phyloP scores from a whole-genome alignment of 225 moss, liverwort and hornwort species.

The Polytrichum commune region DNA sequence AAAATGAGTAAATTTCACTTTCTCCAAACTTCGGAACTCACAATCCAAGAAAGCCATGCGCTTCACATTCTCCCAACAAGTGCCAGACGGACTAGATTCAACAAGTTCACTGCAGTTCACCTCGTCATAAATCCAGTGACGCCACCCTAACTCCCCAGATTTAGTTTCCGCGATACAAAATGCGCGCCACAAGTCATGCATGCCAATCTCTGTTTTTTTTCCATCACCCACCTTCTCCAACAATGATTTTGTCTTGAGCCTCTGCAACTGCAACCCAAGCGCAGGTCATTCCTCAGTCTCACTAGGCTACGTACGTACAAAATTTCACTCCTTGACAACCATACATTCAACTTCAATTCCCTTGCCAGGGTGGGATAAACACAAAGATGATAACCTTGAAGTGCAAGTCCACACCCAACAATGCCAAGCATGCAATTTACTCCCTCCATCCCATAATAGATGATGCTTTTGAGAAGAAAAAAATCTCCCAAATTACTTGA shows the following conservation, averaged over 20 bases:
- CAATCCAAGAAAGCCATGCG: not conserved
- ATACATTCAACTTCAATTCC: too few species aligned
- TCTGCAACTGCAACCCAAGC: constrained; percentile 2
- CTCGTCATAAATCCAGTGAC: not conserved
- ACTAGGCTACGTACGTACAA: too few species aligned
- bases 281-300: too few species aligned
- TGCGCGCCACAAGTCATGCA: constrained; percentile 16
- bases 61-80: constrained; percentile 1
- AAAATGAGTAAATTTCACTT: not conserved
- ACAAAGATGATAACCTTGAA: too few species aligned
- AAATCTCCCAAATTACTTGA: too few species aligned
- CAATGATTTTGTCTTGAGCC: not conserved
- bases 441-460: too few species aligned
- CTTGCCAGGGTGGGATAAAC: too few species aligned
- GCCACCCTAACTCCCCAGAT: not conserved
- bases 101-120: not conserved
- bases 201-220: not conserved
- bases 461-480: too few species aligned
- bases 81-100: not conserved
- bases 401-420: too few species aligned
- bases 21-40: not conserved
- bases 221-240: not conserved
- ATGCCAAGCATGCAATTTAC: too few species aligned
- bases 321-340: too few species aligned
- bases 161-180: constrained; percentile 1